Conservation (phyloP, 192 early-diverging fungal genomes). For the Linnemannia exigua region DNA sequence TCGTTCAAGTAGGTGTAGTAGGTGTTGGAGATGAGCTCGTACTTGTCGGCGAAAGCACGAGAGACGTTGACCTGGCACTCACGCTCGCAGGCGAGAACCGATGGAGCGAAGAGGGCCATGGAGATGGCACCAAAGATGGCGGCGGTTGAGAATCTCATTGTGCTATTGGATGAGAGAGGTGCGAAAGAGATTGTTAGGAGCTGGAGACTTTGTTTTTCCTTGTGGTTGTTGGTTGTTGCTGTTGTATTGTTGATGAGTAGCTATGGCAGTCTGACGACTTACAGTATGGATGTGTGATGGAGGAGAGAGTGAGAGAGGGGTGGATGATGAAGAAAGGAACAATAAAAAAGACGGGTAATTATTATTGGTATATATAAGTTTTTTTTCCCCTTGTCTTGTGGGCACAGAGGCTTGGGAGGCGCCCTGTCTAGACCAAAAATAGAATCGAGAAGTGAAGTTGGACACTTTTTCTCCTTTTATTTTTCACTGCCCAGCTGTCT, state of each 20-base stretch:
- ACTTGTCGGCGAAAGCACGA: constrained; percentile 59
- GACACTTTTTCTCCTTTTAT: not conserved
- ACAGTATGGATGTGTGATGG: not conserved
- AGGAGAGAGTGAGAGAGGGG: not conserved
- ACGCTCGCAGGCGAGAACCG: constrained; percentile 63
- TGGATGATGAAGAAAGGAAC: not conserved
- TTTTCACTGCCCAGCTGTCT: not conserved
- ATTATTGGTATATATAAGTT: not conserved
- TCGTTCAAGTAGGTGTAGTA: constrained; percentile 40
- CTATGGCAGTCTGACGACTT: not conserved
- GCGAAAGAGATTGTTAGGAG: too few species aligned
- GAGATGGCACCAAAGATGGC: constrained; percentile 42
- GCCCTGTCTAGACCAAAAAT: not conserved
- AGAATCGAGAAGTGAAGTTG: not conserved
- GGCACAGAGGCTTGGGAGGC: not conserved
- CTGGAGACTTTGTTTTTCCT: too few species aligned
- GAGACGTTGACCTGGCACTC: constrained; percentile 67
- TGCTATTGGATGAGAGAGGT: not conserved
- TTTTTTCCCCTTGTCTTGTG: not conserved
- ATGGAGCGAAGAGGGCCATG: constrained; percentile 34
- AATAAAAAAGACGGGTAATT: not conserved
- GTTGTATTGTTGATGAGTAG: not conserved
- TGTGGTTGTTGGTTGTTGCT: not conserved
- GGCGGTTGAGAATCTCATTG: constrained; percentile 49
- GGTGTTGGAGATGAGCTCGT: constrained; percentile 48